phyloP scores from a whole-genome alignment of 2,329 filamentous ascomycete genomes.

The Coniochaeta pulveracea region DNA sequence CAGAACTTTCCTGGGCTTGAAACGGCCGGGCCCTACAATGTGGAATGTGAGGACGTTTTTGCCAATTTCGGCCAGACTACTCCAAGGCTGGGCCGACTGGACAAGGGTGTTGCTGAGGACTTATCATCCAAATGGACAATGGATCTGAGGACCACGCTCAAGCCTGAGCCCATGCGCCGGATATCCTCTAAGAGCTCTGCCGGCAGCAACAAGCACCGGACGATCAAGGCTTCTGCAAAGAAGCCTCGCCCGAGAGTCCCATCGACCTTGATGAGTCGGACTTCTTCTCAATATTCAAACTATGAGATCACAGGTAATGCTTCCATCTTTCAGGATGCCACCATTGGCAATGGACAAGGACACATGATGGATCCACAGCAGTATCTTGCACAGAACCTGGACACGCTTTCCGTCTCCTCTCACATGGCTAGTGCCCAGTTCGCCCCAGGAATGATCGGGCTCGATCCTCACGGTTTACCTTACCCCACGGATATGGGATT shows the following conservation, averaged over 20 bases:
- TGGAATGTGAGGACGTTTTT: slow-evolving; percentile 43
- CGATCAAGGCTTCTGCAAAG: slow-evolving; percentile 30
- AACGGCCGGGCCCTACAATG: slow-evolving; percentile 34
- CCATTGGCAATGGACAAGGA: slow-evolving; percentile 22
- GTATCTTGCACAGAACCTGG: slow-evolving; percentile 38
- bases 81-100: slow-evolving; percentile 40
- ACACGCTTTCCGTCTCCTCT: slow-evolving; percentile 31
- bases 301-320: slow-evolving; percentile 42
- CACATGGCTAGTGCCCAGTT: slow-evolving; percentile 28
- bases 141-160: slow-evolving; percentile 22
- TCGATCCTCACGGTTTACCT: slow-evolving; percentile 29
- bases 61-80: slow-evolving; percentile 44
- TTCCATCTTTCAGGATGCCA: slow-evolving; percentile 28
- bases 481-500: slow-evolving; percentile 29
- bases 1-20: slow-evolving; percentile 47
- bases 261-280: slow-evolving; percentile 31
- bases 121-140: slow-evolving; percentile 35
- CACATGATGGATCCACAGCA: slow-evolving; percentile 36
- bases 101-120: slow-evolving; percentile 35
- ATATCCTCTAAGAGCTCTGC: slow-evolving; percentile 31
- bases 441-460: slow-evolving; percentile 35
- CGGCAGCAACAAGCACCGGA: slow-evolving; percentile 32
- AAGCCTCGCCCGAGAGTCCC: slow-evolving; percentile 28
- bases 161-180: slow-evolving; percentile 32
- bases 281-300: slow-evolving; percentile 35